Evolutionary conservation across 2,329 filamentous ascomycete species (phyloP), one percentile per base, ranked within the genome.

Genomic region (Penicillium sp.): DNA sequence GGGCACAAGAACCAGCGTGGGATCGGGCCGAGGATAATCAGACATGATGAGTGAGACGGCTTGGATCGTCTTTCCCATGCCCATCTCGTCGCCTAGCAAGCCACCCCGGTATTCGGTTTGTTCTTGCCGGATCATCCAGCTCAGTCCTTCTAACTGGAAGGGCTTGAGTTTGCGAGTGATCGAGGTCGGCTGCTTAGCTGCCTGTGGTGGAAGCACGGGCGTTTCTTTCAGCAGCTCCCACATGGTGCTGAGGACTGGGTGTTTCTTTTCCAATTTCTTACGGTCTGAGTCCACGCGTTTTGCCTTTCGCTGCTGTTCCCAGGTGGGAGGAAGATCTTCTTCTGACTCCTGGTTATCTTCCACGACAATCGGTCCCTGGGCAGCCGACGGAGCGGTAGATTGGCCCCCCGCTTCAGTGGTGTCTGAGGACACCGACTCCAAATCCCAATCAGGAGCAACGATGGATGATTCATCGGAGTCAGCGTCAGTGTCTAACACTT

Each of bases 21-120:
- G 93, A 51, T 88, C 78, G 63, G 88, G 89, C 21, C 87, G 89
- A 3, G 92, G 93, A 66, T 90, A 97, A 71, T 97, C 92, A 1
- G 93, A 97, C 94, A 97, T 97, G 73, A 99, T 92, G 43, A 99
- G 83, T 3, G 93, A 97, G 16, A 99, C 94, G 2, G 94, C 93
- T 74, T 99, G 94, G 47, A 99, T 97, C 0, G 94, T 99, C 78
- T 99, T 99, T 47, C 94, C 94, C 77, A 99, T 90, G 6, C 94
- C 94, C 94, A 99, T 99, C 75, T 99, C 94, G 65, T 99, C 94
- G 55, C 94, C 94, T 2, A 99, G 83, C 2, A 99, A 80, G 13
- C 94, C 94, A 16, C 94, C 94, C 67, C 87, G 90, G 83, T 92
- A 97, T 38, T 88, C 77, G 0, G 86, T 89, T 74, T 90, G 80